Evolutionary conservation across 2,329 filamentous ascomycete genomes (phyloP).

Genomic region (Aspergillus sp.): DNA sequence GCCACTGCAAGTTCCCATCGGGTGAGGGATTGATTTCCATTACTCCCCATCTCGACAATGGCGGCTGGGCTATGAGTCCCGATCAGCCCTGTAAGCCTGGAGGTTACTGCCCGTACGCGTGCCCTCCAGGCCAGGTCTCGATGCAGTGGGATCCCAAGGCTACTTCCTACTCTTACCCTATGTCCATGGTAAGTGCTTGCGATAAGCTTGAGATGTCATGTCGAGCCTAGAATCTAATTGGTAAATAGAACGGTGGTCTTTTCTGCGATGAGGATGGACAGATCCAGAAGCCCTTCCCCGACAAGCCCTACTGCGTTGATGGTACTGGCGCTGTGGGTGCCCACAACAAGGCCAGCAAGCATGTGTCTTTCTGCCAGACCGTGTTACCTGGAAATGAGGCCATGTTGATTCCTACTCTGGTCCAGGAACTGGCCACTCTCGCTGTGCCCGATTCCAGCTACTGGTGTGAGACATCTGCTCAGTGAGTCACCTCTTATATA

Average conservation of each 20-base stretch:
- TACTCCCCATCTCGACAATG: constrained; percentile 61
- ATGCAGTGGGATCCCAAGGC: constrained; percentile 72
- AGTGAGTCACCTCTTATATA: constrained; percentile 49
- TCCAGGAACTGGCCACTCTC: constrained; percentile 53
- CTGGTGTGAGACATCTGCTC: constrained; percentile 68
- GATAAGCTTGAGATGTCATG: too few species aligned
- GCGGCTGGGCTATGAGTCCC: constrained; percentile 75
- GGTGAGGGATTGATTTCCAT: constrained; percentile 64
- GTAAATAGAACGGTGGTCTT: constrained; percentile 63
- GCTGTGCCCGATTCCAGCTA: constrained; percentile 67
- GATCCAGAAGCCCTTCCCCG: constrained; percentile 64
- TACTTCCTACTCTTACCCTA: constrained; percentile 60
- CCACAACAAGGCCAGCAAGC: constrained; percentile 59
- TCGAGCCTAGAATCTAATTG: constrained; percentile 1
- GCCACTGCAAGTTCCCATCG: constrained; percentile 61
- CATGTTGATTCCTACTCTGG: constrained; percentile 75
- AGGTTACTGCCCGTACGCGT: constrained; percentile 71
- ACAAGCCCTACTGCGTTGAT: constrained; percentile 64
- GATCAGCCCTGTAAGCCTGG: constrained; percentile 65
- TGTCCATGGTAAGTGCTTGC: constrained; percentile 61
- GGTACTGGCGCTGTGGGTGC: constrained; percentile 63
- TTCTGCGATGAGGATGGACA: constrained; percentile 65
- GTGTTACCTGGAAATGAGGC: constrained; percentile 74
- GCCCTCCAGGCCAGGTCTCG: constrained; percentile 70
- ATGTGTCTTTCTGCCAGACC: constrained; percentile 73